Base-by-base conservation (phyloP, 345 rosid genomes). In the Gynandropsis gynandra region DNA sequence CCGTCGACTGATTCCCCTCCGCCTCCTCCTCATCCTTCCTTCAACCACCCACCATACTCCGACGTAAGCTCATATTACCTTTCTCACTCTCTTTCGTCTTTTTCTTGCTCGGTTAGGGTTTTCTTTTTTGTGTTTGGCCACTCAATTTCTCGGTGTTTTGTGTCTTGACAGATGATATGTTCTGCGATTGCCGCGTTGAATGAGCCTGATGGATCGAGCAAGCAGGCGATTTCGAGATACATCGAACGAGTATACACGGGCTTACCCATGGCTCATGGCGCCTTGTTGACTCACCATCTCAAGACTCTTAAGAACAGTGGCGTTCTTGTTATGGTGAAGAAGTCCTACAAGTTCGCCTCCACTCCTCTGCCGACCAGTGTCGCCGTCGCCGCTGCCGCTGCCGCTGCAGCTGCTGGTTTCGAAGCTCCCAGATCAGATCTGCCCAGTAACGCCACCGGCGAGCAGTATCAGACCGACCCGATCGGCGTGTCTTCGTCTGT, bases 171-270 rank as follows among this genome's bases (percentile, higher is more conserved):
- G 97, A 80, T 90, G 92, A 87, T 90, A 41, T 55, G 27, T 17
- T 64, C 61, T n/a, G 98, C 98, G 42, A 80, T 90, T 34, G 38
- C 72, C 40, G 80, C 80, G 46, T 63, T 84, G 58, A 84, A 79
- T 33, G 89, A 84, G 54, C 67, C 56, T 4, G 74, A 80, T 8
- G 98, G 96, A 39, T 90, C 96, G 21, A 90, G 89, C 66, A 87
- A 71, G 76, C 21, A 68, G 50, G 83, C 92, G n/a, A 90, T 90
- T 45, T 63, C 85, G 7, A 80, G 76, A 72, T 76, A 70, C 66
- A 80, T 87, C 20, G 78, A 79, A 70, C 48, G 57, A 58, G 63
- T 35, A 5, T 59, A 66, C 69, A 3, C 71, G 5, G 71, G 62
- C 58, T 58, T 90, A n/a, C 84, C 89, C 3, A 37, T 75, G 32